Conservation (phyloP, 139 green algal genomes). For the Micractinium conductrix region DNA sequence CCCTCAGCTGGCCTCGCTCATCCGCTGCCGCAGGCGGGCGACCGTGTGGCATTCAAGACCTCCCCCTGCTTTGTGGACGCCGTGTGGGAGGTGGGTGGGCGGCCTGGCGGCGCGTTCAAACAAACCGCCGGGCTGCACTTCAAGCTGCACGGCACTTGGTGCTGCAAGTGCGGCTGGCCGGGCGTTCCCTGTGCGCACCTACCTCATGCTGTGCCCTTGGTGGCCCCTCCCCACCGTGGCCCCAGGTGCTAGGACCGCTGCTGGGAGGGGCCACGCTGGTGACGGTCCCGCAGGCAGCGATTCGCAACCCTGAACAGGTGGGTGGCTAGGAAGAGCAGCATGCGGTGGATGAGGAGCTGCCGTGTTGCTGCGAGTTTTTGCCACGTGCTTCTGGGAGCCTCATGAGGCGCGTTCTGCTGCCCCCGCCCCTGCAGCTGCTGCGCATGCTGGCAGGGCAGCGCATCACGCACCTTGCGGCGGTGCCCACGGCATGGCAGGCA, state of each 20-base stretch:
- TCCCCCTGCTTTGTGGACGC: conserved; percentile 66
- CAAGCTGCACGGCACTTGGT: too few relatives aligned
- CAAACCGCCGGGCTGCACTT: too few relatives aligned
- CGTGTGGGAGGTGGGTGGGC: conserved; percentile 64
- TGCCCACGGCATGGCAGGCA: conserved; percentile 54
- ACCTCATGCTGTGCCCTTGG: conserved; percentile 27
- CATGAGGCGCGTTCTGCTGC: not conserved
- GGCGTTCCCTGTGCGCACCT: too few relatives aligned
- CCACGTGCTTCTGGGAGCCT: not conserved
- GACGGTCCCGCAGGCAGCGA: not conserved
- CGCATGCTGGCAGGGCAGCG: conserved; percentile 39
- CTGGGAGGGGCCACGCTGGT: conserved; percentile 41
- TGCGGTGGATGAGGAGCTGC: not conserved
- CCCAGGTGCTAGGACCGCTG: conserved; percentile 60
- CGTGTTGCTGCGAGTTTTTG: not conserved
- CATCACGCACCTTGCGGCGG: conserved; percentile 62
- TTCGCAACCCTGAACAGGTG: not conserved
- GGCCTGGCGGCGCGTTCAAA: too few relatives aligned
- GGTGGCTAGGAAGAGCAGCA: not conserved
- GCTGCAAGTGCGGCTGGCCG: too few relatives aligned
- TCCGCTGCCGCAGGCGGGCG: not conserved
- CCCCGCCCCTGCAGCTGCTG: conserved; percentile 37
- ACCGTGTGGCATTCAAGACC: conserved; percentile 59
- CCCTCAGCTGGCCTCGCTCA: not conserved
- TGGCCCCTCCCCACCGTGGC: too few relatives aligned